Evolutionary conservation across 148 eudicot genomes (phyloP).

Genomic region (Bassia scoparia): DNA sequence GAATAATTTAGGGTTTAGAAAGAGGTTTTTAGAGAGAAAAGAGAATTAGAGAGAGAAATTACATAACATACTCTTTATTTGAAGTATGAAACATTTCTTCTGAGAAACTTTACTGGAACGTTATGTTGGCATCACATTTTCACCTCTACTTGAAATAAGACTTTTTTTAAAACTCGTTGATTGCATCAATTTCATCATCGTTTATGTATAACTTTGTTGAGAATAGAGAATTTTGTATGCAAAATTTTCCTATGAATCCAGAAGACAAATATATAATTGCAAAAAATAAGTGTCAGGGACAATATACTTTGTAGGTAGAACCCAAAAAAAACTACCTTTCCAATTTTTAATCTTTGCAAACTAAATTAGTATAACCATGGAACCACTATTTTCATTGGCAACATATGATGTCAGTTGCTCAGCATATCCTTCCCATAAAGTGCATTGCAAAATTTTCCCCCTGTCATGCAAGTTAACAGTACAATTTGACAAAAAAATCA

Average conservation of each 20-base stretch:
- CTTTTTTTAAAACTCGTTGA: neutral
- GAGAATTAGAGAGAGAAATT: too few species aligned
- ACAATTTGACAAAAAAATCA: too few species aligned
- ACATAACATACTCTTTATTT: too few species aligned
- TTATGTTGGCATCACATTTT: neutral
- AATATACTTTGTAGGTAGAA: too few species aligned
- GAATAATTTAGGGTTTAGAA: too few species aligned
- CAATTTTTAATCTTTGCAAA: neutral
- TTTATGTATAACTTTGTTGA: neutral
- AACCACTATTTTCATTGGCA: neutral
- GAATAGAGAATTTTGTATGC: neutral
- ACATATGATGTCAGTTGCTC: neutral
- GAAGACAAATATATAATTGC: too few species aligned
- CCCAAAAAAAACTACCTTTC: neutral
- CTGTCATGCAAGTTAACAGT: neutral
- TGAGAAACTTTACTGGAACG: neutral
- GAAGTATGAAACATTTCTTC: too few species aligned
- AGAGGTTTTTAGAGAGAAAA: too few species aligned
- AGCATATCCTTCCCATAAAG: neutral
- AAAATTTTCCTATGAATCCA: neutral
- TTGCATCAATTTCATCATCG: neutral
- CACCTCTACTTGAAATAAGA: neutral
- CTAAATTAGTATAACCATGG: neutral
- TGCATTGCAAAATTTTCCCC: neutral
- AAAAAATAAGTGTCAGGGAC: neutral